These are phyloP conservation scores for Stagonosporopsis vannaccii DNA, from an alignment of 2,329 filamentous ascomycete genomes.

Conservation along the genomic window DNA sequence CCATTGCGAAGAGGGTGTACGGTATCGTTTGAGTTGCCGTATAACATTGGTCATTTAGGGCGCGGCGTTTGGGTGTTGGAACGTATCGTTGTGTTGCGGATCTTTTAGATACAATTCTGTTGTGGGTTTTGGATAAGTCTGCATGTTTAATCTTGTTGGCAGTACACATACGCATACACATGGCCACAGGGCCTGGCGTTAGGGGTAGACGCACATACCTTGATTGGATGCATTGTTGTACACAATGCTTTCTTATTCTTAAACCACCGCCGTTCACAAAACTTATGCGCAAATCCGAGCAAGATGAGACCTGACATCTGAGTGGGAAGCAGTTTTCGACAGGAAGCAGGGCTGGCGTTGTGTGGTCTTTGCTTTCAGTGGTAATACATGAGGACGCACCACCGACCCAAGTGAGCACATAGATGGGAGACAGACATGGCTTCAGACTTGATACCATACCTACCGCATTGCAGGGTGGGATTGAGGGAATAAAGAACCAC, in stretches of 20 bases:
- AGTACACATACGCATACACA: neutral
- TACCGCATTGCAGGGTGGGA: no score
- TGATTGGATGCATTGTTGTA: neutral
- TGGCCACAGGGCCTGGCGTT: constrained; percentile 1
- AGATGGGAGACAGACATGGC: no score
- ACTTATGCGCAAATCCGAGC: no score
- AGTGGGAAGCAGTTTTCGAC: no score
- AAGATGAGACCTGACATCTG: no score
- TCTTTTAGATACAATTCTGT: neutral
- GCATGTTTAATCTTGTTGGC: neutral
- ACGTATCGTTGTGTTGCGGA: neutral
- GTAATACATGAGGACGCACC: no score
- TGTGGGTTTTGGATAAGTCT: neutral
- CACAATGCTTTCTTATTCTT: neutral
- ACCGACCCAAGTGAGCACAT: no score
- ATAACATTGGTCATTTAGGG: neutral
- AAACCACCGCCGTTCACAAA: no score
- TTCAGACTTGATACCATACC: no score
- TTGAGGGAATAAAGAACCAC: no score
- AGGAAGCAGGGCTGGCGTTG: no score
- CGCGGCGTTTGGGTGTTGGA: neutral
- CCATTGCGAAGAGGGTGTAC: constrained; percentile 76
- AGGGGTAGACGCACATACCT: neutral
- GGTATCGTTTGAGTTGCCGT: constrained; percentile 39
- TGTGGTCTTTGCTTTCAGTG: no score